Evolutionary conservation across 305 asterid genomes (phyloP), one percentile per base, ranked within the genome.

Genomic region (Fraxinus velutina): DNA sequence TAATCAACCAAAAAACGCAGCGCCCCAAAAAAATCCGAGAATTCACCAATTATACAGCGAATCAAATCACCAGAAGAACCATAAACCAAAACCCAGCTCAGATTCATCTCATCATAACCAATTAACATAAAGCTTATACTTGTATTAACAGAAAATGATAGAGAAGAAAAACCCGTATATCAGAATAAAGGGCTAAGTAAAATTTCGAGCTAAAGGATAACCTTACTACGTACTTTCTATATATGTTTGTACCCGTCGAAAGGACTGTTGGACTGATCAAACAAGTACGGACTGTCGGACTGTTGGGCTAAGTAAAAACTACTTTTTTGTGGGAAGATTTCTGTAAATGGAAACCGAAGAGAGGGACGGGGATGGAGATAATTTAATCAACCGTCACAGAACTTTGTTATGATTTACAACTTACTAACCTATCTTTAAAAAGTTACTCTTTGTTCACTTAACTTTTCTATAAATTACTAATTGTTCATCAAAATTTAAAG

Each of bases 61-160:
- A 74, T n/a, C 60, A 34, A 47, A 83, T 74, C 72, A 52, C 50
- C 75, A 76, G 77, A 73, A 66, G 77, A 76, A 76, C 71, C 9
- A 79, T 1, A 47, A 24, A 24, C 8, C 15, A 60, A 71, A 32
- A 66, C 44, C 57, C 52, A 64, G 71, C 73, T 34, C 75, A 13
- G 21, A 32, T 32, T 27, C 75, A 32, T 32, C 34, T 12, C 37
- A 12, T 29, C 42, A 15, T 13, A 70, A 32, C 42, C 44, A 32
- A 70, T 12, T 32, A 33, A 30, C 76, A 33, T 71, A 15, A 30
- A 30, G 44, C 75, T 6, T 32, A n/a, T 32, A 32, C 42, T 71
- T n/a, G 37, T n/a, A 71, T 71, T 33, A 71, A 71, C 1, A 32
- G 47, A 71, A 71, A 30, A 32, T 5, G 5, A 71, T 71, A 32